Percentiles rank a stretch among this genome's conserved stretches.
phyloP scores from a whole-genome alignment of 768 basidiomycete species.

The Crassisporium funariophilum region DNA sequence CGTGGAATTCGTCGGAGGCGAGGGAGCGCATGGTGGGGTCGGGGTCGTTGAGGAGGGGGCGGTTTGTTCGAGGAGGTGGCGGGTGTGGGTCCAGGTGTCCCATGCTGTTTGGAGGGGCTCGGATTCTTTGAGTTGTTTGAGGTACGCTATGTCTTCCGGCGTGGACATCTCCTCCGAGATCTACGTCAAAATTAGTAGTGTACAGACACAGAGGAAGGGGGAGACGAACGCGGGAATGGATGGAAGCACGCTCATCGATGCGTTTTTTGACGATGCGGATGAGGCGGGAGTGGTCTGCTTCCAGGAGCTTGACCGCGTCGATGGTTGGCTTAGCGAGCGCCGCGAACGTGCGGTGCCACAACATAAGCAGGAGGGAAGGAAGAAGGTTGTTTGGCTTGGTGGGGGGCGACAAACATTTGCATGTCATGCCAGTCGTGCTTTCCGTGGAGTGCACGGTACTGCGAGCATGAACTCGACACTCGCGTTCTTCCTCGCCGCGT shows the following conservation, averaged over 20 bases:
- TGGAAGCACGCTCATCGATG: constrained; percentile 53
- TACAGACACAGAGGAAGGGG: constrained; percentile 5
- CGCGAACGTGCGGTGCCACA: constrained; percentile 11
- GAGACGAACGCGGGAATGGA: constrained; percentile 37
- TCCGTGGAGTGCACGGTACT: constrained; percentile 17
- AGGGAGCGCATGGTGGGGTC: constrained; percentile 77
- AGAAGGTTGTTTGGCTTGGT: constrained; percentile 20
- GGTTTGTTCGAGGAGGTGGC: constrained; percentile 66
- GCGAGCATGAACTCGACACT: constrained; percentile 10
- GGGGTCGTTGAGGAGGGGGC: constrained; percentile 63
- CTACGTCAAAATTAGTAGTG: constrained; percentile 36
- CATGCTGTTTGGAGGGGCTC: constrained; percentile 71
- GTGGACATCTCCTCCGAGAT: constrained; percentile 55
- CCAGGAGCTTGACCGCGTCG: constrained; percentile 25
- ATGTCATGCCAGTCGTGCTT: background rate
- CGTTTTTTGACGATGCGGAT: constrained; percentile 56
- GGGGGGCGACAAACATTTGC: constrained; percentile 21
- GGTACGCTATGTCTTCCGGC: constrained; percentile 55
- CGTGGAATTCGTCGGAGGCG: constrained; percentile 65
- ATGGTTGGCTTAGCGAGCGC: constrained; percentile 5
- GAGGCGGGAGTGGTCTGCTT: constrained; percentile 50
- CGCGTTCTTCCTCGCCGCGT: constrained; percentile 23
- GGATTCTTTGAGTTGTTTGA: constrained; percentile 68
- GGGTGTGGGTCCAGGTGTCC: constrained; percentile 59
- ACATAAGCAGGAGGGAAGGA: constrained; percentile 18